Evolutionary conservation across 805 yeast genomes (phyloP).

Genomic region (Metschnikowia dekortorum): DNA sequence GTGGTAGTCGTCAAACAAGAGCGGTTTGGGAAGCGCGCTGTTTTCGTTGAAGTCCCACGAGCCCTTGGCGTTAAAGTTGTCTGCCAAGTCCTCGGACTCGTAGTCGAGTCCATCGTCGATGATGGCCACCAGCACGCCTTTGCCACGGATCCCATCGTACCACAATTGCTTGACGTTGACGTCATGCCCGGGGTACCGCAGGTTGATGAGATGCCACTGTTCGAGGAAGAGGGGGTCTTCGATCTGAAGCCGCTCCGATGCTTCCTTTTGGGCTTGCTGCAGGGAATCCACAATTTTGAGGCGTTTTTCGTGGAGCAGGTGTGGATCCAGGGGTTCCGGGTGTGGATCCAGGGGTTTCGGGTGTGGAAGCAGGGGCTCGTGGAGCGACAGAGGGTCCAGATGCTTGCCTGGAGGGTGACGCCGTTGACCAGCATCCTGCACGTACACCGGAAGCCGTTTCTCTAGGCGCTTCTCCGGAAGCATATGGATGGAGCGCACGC

Average conservation of each 20-base stretch:
- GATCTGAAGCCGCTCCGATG: slow-evolving; percentile 53
- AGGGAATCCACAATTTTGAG: slow-evolving; percentile 47
- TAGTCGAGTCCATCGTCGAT: slow-evolving; percentile 94
- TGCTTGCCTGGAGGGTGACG: too few relatives aligned
- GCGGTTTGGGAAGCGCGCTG: slow-evolving; percentile 71
- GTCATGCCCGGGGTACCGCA: slow-evolving; percentile 71
- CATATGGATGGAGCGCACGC: slow-evolving; percentile 48
- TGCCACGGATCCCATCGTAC: slow-evolving; percentile 76
- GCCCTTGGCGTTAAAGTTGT: slow-evolving; percentile 69
- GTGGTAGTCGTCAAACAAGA: slow-evolving; percentile 77
- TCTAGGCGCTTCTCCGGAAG: slow-evolving; percentile 50
- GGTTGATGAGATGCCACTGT: slow-evolving; percentile 93
- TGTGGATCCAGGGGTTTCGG: too few relatives aligned
- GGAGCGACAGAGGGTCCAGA: too few relatives aligned
- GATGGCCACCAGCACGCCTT: slow-evolving; percentile 78
- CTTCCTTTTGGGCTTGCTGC: slow-evolving; percentile 41
- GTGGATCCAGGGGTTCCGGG: too few relatives aligned
- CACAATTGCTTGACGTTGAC: slow-evolving; percentile 84
- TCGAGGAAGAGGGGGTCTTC: slow-evolving; percentile 75
- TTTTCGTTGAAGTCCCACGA: slow-evolving; percentile 92
- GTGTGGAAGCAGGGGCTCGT: too few relatives aligned
- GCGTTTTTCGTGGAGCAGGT: neutral
- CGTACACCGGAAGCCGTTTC: slow-evolving; percentile 56
- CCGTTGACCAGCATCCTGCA: neutral
- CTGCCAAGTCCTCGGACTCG: slow-evolving; percentile 66